Conservation (phyloP, 129 eudicot genomes). For the Helianthus annuus region DNA sequence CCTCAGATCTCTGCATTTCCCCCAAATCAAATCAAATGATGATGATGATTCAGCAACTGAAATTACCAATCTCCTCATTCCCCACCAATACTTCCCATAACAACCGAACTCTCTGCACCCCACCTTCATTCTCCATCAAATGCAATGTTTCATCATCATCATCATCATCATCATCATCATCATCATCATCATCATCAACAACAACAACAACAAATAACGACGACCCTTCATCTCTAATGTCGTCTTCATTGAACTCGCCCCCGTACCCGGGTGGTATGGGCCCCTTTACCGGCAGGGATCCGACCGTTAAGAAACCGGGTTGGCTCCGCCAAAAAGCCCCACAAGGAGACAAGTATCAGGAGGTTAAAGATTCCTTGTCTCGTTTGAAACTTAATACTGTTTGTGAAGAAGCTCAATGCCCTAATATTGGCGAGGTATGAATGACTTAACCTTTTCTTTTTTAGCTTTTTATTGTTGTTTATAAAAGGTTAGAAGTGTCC, state of each 20-base stretch:
- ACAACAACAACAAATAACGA: too few species aligned
- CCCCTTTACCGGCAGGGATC: conserved; percentile 83
- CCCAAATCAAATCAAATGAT: too few species aligned
- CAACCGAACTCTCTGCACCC: not conserved
- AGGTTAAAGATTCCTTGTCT: conserved; percentile 76
- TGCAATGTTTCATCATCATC: too few species aligned
- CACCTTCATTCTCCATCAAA: too few species aligned
- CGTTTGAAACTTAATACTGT: conserved; percentile 79
- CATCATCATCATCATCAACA: too few species aligned
- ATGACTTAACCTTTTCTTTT: too few species aligned
- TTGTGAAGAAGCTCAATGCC: conserved; percentile 97
- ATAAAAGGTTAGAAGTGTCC: too few species aligned
- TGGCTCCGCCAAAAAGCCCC: conserved; percentile 97
- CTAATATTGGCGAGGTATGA: conserved; percentile 88
- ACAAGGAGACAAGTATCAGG: conserved; percentile 75
- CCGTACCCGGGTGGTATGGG: conserved; percentile 75
- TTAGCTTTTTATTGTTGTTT: too few species aligned
- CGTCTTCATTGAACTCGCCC: conserved; percentile 14
- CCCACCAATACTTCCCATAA: not conserved
- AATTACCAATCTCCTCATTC: not conserved
- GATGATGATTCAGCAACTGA: too few species aligned
- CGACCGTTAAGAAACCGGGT: conserved; percentile 79
- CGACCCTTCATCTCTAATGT: conserved; percentile 26
- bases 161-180: too few species aligned
- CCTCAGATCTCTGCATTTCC: not conserved